Evolutionary conservation across 352 stramenopile species (phyloP).

Genomic region (Globisporangium radiosum): DNA sequence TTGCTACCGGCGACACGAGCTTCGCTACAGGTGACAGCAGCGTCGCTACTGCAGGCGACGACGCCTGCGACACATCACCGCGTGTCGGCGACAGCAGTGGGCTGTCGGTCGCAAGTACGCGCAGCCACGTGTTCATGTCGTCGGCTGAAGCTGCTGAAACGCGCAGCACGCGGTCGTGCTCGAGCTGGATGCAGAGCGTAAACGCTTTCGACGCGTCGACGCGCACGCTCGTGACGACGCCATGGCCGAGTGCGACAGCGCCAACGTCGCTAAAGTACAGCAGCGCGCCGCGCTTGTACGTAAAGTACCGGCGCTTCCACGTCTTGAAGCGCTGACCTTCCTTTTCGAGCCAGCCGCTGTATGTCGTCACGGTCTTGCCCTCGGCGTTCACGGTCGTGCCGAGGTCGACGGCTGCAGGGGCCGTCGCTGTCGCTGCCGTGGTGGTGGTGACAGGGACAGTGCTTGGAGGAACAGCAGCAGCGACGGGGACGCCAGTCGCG

Average conservation of each 20-base stretch:
- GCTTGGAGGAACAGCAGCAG: background rate
- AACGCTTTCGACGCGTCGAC: conserved; percentile 41
- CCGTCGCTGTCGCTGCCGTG: background rate
- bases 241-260: conserved; percentile 50
- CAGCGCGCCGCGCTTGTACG: conserved; percentile 54
- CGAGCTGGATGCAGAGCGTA: conserved; percentile 40
- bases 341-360: conserved; percentile 73
- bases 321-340: conserved; percentile 72
- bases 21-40: background rate
- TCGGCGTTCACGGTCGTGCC: conserved; percentile 13
- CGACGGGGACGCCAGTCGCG: background rate
- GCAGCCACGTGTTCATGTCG: conserved; percentile 43
- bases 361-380: conserved; percentile 14
- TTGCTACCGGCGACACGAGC: background rate
- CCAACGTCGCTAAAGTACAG: conserved; percentile 70
- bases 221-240: conserved; percentile 34
- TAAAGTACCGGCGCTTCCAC: conserved; percentile 75
- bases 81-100: background rate
- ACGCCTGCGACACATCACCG: background rate
- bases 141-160: conserved; percentile 22
- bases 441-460: background rate
- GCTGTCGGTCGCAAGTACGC: conserved; percentile 22
- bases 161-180: conserved; percentile 24
- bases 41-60: background rate
- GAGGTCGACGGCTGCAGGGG: background rate